Evolutionary conservation across 768 basidiomycete species (phyloP).

Genomic region (Hericium alpestre): DNA sequence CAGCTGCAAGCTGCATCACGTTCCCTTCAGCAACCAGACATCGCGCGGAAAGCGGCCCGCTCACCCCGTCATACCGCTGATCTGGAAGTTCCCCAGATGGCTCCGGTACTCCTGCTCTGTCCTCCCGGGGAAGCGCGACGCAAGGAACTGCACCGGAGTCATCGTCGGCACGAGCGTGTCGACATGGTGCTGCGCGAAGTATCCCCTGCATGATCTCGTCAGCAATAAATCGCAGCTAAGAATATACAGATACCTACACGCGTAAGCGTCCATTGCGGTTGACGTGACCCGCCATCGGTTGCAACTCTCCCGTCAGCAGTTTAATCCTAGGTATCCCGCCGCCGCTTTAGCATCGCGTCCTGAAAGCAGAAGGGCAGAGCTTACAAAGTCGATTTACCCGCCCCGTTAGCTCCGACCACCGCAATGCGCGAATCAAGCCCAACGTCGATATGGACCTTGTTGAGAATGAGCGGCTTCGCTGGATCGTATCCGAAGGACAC

Average conservation of each 20-base stretch:
- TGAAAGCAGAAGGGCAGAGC: slow-evolving; percentile 15
- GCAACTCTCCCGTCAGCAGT: slow-evolving; percentile 75
- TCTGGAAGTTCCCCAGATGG: slow-evolving; percentile 97
- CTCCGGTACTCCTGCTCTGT: slow-evolving; percentile 91
- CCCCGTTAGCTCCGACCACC: slow-evolving; percentile 89
- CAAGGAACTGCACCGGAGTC: slow-evolving; percentile 91
- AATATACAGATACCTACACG: slow-evolving; percentile 40
- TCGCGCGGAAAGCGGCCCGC: slow-evolving; percentile 6
- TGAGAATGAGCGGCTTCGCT: slow-evolving; percentile 61
- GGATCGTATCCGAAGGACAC: slow-evolving; percentile 81
- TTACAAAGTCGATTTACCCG: slow-evolving; percentile 91
- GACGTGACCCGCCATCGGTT: slow-evolving; percentile 66
- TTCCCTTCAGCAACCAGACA: neutral
- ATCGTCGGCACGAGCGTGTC: slow-evolving; percentile 77
- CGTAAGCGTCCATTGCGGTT: slow-evolving; percentile 87
- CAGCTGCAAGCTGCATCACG: slow-evolving; percentile 50
- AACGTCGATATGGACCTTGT: slow-evolving; percentile 78
- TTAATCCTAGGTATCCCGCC: slow-evolving; percentile 56
- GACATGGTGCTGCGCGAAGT: slow-evolving; percentile 94
- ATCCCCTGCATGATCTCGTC: slow-evolving; percentile 41
- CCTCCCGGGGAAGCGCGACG: slow-evolving; percentile 85
- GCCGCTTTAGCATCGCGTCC: neutral
- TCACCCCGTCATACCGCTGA: slow-evolving; percentile 89
- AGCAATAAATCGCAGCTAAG: neutral
- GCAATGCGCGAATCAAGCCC: slow-evolving; percentile 92